phyloP scores from a whole-genome alignment of 345 rosid genomes.

The Noccaea caerulescens region DNA sequence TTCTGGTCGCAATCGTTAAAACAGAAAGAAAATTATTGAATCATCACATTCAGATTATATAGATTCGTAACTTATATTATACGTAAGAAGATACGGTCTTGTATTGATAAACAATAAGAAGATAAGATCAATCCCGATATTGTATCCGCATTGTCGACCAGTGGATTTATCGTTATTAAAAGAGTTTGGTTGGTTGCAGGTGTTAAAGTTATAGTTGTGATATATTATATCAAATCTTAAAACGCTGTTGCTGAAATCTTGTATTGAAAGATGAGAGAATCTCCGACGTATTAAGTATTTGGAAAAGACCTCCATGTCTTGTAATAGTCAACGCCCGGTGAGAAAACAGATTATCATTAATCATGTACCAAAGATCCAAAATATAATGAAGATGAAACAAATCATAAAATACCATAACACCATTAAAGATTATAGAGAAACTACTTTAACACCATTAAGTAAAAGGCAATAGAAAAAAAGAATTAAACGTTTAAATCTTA shows the following conservation, averaged over 20 bases:
- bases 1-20: slow-evolving; percentile 26
- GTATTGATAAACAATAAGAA: slow-evolving; percentile 29
- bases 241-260: too few relatives aligned
- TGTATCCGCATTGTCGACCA: slow-evolving; percentile 27
- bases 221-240: too few relatives aligned
- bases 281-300: too few relatives aligned
- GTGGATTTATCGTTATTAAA: slow-evolving; percentile 10
- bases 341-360: too few relatives aligned
- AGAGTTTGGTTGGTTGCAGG: not conserved
- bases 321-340: too few relatives aligned
- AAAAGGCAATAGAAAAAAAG: not conserved
- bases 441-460: not conserved
- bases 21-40: slow-evolving; percentile 14
- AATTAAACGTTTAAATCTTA: not conserved
- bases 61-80: slow-evolving; percentile 41
- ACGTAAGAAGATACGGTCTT: slow-evolving; percentile 39
- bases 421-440: too few relatives aligned
- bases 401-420: too few relatives aligned
- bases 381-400: too few relatives aligned
- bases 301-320: too few relatives aligned
- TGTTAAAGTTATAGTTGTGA: too few relatives aligned
- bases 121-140: slow-evolving; percentile 15
- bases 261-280: too few relatives aligned
- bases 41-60: slow-evolving; percentile 32
- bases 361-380: too few relatives aligned